Conservation (phyloP, 306 rosid genomes). For the Sechiopsis laciniata region DNA sequence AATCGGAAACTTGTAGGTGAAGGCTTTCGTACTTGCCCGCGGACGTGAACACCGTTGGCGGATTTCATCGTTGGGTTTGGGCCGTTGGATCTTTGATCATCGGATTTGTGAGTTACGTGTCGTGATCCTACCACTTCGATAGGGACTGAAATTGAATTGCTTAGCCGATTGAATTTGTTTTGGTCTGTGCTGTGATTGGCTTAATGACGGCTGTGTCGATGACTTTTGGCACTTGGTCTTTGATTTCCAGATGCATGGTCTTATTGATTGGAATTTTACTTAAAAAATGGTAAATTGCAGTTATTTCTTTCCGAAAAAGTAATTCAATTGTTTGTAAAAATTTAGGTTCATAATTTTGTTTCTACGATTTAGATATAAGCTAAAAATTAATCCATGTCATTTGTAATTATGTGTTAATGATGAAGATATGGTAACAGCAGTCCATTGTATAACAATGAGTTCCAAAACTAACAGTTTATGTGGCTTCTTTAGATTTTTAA, state of each 20-base stretch:
- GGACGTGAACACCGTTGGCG: not conserved
- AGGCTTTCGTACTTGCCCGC: constrained; percentile 1
- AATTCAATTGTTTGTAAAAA: too few relatives aligned
- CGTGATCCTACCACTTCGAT: not conserved
- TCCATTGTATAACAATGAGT: too few relatives aligned
- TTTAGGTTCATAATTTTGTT: too few relatives aligned
- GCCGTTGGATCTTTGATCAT: not conserved
- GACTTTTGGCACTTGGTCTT: constrained; percentile 1
- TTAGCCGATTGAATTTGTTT: not conserved
- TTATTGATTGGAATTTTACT: not conserved
- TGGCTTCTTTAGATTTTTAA: too few relatives aligned
- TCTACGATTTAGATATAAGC: too few relatives aligned
- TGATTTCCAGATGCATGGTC: not conserved
- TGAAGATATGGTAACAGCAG: too few relatives aligned
- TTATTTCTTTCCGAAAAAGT: too few relatives aligned
- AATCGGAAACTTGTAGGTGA: constrained; percentile 19
- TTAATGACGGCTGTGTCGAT: not conserved
- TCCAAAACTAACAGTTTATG: too few relatives aligned
- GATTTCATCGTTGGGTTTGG: not conserved
- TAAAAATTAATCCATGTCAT: too few relatives aligned
- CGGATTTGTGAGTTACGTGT: not conserved
- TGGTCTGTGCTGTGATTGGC: not conserved
- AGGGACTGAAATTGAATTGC: not conserved
- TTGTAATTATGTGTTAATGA: too few relatives aligned
- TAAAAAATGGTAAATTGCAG: too few relatives aligned